Conservation (phyloP, 2,329 filamentous ascomycete species). For the Corynespora cassiicola region DNA sequence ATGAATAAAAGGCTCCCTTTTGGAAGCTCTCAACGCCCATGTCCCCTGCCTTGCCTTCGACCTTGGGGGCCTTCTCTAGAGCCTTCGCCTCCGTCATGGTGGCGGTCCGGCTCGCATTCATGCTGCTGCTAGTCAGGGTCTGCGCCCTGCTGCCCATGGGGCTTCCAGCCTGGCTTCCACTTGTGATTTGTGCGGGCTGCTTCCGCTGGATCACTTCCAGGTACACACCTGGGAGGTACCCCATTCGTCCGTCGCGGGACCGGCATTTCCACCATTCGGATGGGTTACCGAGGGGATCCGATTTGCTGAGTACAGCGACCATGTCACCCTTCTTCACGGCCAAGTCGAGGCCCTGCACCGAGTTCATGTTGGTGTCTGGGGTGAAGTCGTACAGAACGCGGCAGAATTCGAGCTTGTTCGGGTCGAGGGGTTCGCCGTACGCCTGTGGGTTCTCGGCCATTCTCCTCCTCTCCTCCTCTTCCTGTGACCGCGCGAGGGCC, state of each 20-base stretch:
- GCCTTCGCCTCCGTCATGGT: conserved; percentile 52
- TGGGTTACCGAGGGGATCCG: conserved; percentile 87
- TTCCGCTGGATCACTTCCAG: conserved; percentile 75
- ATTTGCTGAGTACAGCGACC: conserved; percentile 91
- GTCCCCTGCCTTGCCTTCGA: conserved; percentile 68
- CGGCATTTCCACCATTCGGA: conserved; percentile 98
- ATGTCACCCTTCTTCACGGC: conserved; percentile 94
- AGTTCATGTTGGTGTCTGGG: conserved; percentile 68
- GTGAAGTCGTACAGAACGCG: conserved; percentile 93
- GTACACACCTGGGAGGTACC: conserved; percentile 91
- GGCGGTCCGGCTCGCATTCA: conserved; percentile 46
- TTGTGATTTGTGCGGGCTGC: conserved; percentile 55
- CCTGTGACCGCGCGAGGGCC: conserved; percentile 80
- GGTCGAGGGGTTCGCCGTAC: conserved; percentile 70
- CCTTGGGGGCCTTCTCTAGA: conserved; percentile 51
- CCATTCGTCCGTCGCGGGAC: conserved; percentile 85
- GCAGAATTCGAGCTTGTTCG: conserved; percentile 94
- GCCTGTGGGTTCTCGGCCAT: conserved; percentile 58
- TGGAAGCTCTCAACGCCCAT: conserved; percentile 74
- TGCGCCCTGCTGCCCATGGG: conserved; percentile 58
- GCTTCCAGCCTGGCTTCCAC: conserved; percentile 48
- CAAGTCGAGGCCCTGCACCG: conserved; percentile 76
- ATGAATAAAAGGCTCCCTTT: conserved; percentile 73
- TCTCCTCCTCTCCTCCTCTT: conserved; percentile 76
- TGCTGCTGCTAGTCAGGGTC: conserved; percentile 59